These are phyloP conservation scores for Yarrowia alimentaria DNA, from an alignment of 805 yeast genomes.

Conservation along the genomic window DNA sequence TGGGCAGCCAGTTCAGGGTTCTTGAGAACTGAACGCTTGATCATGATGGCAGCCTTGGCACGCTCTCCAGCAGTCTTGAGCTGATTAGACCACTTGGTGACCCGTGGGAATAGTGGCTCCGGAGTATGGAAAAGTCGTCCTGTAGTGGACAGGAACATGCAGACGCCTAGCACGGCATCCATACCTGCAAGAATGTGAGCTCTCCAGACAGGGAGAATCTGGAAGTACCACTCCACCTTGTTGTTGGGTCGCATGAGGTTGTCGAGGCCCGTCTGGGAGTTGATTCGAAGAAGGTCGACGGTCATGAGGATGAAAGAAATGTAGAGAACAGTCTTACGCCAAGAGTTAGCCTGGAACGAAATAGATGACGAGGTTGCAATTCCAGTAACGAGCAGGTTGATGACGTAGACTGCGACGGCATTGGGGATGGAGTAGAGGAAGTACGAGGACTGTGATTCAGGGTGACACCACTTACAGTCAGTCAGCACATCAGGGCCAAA, in stretches of 20 bases:
- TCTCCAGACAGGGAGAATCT: conserved; percentile 30
- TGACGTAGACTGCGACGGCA: conserved; percentile 30
- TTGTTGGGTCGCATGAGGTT: conserved; percentile 26
- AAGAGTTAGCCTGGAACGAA: conserved; percentile 24
- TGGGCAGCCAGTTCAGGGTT: conserved; percentile 27
- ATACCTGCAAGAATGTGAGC: conserved; percentile 27
- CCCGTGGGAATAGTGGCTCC: conserved; percentile 28
- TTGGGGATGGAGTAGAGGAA: conserved; percentile 31
- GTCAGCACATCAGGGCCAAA: conserved; percentile 33
- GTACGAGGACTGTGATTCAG: conserved; percentile 28
- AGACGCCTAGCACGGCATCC: conserved; percentile 25
- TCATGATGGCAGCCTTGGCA: conserved; percentile 19
- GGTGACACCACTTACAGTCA: conserved; percentile 33
- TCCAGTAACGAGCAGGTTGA: conserved; percentile 29
- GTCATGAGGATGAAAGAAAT: conserved; percentile 13
- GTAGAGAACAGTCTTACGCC: conserved; percentile 23
- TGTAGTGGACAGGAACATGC: conserved; percentile 30
- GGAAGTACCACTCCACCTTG: conserved; percentile 31
- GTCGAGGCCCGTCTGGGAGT: conserved; percentile 25
- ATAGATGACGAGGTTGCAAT: conserved; percentile 29
- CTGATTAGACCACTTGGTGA: conserved; percentile 17
- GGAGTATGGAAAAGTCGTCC: conserved; percentile 30
- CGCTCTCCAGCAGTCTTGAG: conserved; percentile 25
- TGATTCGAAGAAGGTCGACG: conserved; percentile 13
- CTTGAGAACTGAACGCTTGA: conserved; percentile 28